Conservation (phyloP, 2,329 filamentous ascomycete genomes). For the Alternaria hordeiaustralica region DNA sequence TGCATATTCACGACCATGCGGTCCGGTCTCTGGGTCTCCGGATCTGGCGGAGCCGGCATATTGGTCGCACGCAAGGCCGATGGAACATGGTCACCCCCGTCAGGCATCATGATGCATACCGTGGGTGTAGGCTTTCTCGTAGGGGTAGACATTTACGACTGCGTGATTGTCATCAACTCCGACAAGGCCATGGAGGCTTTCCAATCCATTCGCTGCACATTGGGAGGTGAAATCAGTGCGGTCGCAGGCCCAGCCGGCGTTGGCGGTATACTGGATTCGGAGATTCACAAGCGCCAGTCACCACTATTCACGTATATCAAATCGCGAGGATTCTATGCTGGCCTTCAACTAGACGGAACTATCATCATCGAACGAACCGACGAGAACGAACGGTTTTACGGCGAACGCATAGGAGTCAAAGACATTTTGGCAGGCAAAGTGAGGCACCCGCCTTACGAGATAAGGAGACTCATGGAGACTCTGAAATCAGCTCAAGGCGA, state of each 20-base stretch:
- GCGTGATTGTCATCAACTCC: slow-evolving; percentile 90
- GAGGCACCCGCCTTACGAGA: slow-evolving; percentile 62
- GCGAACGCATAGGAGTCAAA: slow-evolving; percentile 65
- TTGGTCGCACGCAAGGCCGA: slow-evolving; percentile 84
- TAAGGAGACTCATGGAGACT: slow-evolving; percentile 74
- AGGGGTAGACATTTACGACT: slow-evolving; percentile 95
- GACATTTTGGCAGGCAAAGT: slow-evolving; percentile 69
- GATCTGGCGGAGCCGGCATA: slow-evolving; percentile 87
- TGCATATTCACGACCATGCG: slow-evolving; percentile 97
- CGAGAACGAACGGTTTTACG: slow-evolving; percentile 87
- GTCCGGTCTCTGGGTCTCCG: slow-evolving; percentile 88
- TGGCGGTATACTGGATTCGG: slow-evolving; percentile 74
- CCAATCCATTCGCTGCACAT: slow-evolving; percentile 76
- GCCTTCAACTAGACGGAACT: slow-evolving; percentile 85
- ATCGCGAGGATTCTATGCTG: slow-evolving; percentile 85
- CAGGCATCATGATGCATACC: slow-evolving; percentile 88
- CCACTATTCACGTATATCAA: slow-evolving; percentile 89
- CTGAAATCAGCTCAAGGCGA: slow-evolving; percentile 89
- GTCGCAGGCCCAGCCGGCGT: slow-evolving; percentile 79
- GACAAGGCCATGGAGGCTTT: slow-evolving; percentile 84
- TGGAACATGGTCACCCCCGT: slow-evolving; percentile 89
- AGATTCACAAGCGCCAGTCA: slow-evolving; percentile 70
- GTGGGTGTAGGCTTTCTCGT: slow-evolving; percentile 87
- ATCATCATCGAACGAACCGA: slow-evolving; percentile 85
- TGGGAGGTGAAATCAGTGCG: slow-evolving; percentile 81